Conservation (phyloP, 345 rosid species). For the Eucalyptus cloeziana region DNA sequence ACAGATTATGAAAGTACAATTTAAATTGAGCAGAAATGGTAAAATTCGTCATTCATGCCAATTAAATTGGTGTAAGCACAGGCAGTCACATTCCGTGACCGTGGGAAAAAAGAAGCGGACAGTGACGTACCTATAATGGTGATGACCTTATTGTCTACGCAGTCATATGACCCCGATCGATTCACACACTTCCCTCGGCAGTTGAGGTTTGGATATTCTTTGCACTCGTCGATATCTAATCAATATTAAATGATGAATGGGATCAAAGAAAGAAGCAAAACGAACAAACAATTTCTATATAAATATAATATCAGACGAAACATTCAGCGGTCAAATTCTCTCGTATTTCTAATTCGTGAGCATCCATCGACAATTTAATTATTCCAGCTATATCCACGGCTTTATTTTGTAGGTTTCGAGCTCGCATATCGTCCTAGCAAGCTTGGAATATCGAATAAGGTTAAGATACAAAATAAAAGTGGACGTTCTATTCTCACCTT, state of each 20-base stretch:
- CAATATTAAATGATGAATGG: neutral
- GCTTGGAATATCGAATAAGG: neutral
- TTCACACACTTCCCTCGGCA: neutral
- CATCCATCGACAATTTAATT: neutral
- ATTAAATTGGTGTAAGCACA: neutral
- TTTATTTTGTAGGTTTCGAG: neutral
- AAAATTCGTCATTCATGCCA: neutral
- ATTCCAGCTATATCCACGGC: neutral
- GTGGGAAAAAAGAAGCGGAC: neutral
- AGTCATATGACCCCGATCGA: neutral
- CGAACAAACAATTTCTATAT: neutral
- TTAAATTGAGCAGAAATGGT: neutral
- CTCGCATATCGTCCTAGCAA: neutral
- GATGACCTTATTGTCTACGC: neutral
- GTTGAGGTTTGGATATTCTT: neutral
- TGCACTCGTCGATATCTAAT: neutral
- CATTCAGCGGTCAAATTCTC: neutral
- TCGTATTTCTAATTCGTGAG: neutral
- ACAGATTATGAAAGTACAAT: neutral
- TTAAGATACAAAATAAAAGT: neutral
- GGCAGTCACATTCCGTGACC: neutral
- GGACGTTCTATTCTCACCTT: neutral
- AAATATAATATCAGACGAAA: neutral
- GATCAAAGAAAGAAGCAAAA: neutral
- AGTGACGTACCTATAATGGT: neutral